phyloP scores from a whole-genome alignment of 2,329 filamentous ascomycete species.

The Nigrospora osmanthi region DNA sequence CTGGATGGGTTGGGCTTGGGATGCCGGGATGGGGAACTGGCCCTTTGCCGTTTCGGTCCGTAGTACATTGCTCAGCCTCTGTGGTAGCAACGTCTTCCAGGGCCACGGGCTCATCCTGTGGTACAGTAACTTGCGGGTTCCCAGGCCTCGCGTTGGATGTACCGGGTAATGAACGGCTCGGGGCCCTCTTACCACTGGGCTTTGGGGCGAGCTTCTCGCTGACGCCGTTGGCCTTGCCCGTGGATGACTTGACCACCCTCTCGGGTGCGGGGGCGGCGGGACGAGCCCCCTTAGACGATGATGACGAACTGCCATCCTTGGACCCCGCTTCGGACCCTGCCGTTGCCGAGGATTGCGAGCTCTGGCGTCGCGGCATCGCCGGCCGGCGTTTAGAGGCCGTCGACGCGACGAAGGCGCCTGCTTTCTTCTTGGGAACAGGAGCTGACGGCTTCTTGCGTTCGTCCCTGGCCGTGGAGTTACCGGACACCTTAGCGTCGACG shows the following conservation, averaged over 20 bases:
- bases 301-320: constrained; percentile 21
- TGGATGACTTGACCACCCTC: no score
- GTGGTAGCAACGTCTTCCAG: no score
- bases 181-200: no score
- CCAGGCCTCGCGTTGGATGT: no score
- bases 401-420: constrained; percentile 32
- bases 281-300: not conserved
- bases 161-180: no score
- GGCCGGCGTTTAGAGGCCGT: constrained; percentile 37
- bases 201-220: no score
- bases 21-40: not conserved
- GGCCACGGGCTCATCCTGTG: no score
- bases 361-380: constrained; percentile 34
- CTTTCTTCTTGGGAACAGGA: constrained; percentile 22
- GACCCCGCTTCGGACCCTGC: constrained; percentile 21
- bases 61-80: no score
- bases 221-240: no score
- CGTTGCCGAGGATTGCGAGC: constrained; percentile 35
- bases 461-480: constrained; percentile 12
- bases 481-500: constrained; percentile 12
- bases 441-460: constrained; percentile 12
- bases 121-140: no score
- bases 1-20: no score
- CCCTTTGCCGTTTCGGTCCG: not conserved
- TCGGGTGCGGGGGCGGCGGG: no score